These are phyloP conservation scores for Psilocybe mexicana DNA, from an alignment of 1,284 basidiomycete genomes.

Conservation along the genomic window DNA sequence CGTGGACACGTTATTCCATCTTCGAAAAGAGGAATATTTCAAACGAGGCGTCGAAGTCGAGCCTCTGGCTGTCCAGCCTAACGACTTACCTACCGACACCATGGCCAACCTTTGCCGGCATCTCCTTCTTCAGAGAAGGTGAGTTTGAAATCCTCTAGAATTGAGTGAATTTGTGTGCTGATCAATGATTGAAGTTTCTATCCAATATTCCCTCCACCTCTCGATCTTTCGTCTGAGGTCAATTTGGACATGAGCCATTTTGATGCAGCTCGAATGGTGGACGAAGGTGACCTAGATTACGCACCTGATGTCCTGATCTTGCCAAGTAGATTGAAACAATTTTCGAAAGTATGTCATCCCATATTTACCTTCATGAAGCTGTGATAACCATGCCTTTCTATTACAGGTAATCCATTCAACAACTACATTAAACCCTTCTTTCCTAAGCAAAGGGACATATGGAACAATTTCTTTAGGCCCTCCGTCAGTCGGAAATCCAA, in stretches of 20 bases:
- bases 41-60: slow-evolving; percentile 71
- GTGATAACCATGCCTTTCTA: not conserved
- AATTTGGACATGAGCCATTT: slow-evolving; percentile 87
- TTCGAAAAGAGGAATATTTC: slow-evolving; percentile 83
- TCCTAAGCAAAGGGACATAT: slow-evolving; percentile 58
- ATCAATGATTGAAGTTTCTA: slow-evolving; percentile 65
- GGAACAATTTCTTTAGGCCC: slow-evolving; percentile 43
- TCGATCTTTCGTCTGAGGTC: slow-evolving; percentile 72
- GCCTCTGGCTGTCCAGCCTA: slow-evolving; percentile 41
- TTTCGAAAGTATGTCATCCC: slow-evolving; percentile 65
- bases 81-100: slow-evolving; percentile 59
- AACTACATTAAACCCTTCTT: slow-evolving; percentile 72
- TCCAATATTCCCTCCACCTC: slow-evolving; percentile 88
- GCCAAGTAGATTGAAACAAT: slow-evolving; percentile 85
- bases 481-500: slow-evolving; percentile 22
- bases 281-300: slow-evolving; percentile 41
- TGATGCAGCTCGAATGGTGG: slow-evolving; percentile 48
- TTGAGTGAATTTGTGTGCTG: too few relatives aligned
- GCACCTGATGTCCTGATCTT: slow-evolving; percentile 84
- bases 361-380: not conserved
- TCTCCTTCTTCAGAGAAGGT: slow-evolving; percentile 87
- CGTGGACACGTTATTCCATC: slow-evolving; percentile 87
- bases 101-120: slow-evolving; percentile 83
- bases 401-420: slow-evolving; percentile 66
- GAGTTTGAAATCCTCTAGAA: slow-evolving; percentile 14